A percentile compares a stretch with the other conserved stretches of the same genome.
Conservation (phyloP, 768 basidiomycete species). For the Lactifluus piperatus region DNA sequence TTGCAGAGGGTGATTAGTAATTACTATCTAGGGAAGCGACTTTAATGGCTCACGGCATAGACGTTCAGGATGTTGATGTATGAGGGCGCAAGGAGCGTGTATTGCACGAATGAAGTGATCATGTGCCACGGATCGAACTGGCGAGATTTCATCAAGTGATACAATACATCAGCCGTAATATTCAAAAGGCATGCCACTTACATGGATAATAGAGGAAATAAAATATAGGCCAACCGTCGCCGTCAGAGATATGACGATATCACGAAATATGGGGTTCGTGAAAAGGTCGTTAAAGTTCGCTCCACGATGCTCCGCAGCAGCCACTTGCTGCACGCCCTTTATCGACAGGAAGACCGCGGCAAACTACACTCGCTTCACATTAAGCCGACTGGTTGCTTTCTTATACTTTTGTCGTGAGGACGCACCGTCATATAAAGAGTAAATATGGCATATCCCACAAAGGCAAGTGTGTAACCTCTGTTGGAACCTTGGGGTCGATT, state of each 20-base stretch:
- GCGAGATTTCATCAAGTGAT: not conserved
- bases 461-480: constrained; percentile 75
- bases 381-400: not conserved
- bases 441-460: constrained; percentile 82
- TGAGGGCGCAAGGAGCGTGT: constrained; percentile 84
- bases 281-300: constrained; percentile 56
- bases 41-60: constrained; percentile 50
- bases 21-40: not conserved
- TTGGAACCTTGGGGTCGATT: constrained; percentile 90
- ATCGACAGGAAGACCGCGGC: constrained; percentile 77
- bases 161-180: constrained; percentile 8
- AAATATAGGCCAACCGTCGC: constrained; percentile 91
- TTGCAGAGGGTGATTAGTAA: not conserved
- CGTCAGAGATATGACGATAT: constrained; percentile 76
- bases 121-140: constrained; percentile 98
- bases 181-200: constrained; percentile 35
- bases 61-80: constrained; percentile 93
- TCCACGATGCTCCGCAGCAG: constrained; percentile 35
- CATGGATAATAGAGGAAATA: constrained; percentile 73
- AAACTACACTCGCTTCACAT: constrained; percentile 34
- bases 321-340: constrained; percentile 63
- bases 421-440: constrained; percentile 95
- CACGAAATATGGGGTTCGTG: constrained; percentile 70
- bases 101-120: constrained; percentile 94
- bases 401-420: constrained; percentile 9